Evolutionary conservation across 345 rosid genomes (phyloP).

Genomic region (Pugionium dolabratum): DNA sequence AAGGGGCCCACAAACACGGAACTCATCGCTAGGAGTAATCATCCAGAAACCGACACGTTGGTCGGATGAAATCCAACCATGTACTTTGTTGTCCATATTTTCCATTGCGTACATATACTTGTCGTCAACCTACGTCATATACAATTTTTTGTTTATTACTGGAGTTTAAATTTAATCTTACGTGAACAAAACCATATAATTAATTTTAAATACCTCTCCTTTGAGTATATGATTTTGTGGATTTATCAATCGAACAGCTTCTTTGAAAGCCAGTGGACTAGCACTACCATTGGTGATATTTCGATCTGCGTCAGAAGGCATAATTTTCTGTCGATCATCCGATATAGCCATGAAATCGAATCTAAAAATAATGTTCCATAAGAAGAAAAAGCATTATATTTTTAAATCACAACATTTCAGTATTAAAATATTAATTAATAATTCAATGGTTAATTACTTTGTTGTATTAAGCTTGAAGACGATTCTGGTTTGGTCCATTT

Average conservation of each 20-base stretch:
- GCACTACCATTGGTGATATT: slow-evolving; percentile 24
- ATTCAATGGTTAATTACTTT: slow-evolving; percentile 41
- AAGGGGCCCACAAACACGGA: slow-evolving; percentile 62
- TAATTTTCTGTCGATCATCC: slow-evolving; percentile 58
- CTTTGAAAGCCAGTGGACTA: slow-evolving; percentile 58
- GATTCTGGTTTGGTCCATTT: slow-evolving; percentile 78
- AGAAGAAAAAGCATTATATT: not conserved
- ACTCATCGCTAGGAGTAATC: slow-evolving; percentile 81
- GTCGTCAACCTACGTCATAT: slow-evolving; percentile 71
- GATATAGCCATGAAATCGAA: slow-evolving; percentile 64
- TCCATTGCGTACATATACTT: slow-evolving; percentile 77
- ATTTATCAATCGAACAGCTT: slow-evolving; percentile 77
- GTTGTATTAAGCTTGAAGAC: slow-evolving; percentile 68
- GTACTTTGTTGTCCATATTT: slow-evolving; percentile 57
- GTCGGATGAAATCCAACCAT: slow-evolving; percentile 72
- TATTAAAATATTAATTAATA: not conserved
- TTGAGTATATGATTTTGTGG: slow-evolving; percentile 49
- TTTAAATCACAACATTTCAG: not conserved
- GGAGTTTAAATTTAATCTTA: not conserved
- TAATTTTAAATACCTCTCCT: slow-evolving; percentile 58
- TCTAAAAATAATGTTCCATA: not conserved
- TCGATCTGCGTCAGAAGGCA: slow-evolving; percentile 62
- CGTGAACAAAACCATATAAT: not conserved
- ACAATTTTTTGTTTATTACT: too few relatives aligned
- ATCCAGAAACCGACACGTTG: slow-evolving; percentile 79